Conservation (phyloP, 2,329 filamentous ascomycete genomes). For the Colletotrichum limetticola region DNA sequence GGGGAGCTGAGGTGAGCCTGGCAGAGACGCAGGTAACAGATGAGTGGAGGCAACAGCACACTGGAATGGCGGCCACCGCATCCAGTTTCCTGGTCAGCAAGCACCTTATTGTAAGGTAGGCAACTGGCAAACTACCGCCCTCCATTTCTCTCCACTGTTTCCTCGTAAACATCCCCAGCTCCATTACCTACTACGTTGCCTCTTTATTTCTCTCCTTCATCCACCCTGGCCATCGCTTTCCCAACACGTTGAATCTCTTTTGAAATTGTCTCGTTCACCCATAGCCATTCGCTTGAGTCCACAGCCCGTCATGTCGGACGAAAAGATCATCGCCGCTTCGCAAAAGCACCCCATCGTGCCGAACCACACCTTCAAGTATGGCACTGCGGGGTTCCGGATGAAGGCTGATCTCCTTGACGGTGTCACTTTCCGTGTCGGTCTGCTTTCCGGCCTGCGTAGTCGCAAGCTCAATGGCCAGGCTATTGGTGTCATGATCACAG, state of each 20-base stretch:
- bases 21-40: neutral
- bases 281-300: neutral
- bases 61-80: slow-evolving; percentile 31
- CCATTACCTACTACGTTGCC: neutral
- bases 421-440: slow-evolving; percentile 90
- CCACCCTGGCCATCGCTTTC: slow-evolving; percentile 11
- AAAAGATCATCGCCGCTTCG: slow-evolving; percentile 68
- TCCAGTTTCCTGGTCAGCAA: slow-evolving; percentile 4
- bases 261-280: neutral
- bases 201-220: slow-evolving; percentile 18
- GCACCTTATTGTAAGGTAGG: neutral
- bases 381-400: slow-evolving; percentile 76
- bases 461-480: slow-evolving; percentile 90
- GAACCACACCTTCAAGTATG: slow-evolving; percentile 70
- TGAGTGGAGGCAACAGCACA: slow-evolving; percentile 18
- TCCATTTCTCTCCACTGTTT: slow-evolving; percentile 30
- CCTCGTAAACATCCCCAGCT: slow-evolving; percentile 29
- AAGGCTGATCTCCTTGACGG: slow-evolving; percentile 85
- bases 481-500: slow-evolving; percentile 97
- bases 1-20: slow-evolving; percentile 13
- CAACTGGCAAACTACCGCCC: neutral
- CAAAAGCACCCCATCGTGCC: slow-evolving; percentile 69
- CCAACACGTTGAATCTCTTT: neutral
- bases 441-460: slow-evolving; percentile 88
- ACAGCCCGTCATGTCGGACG: slow-evolving; percentile 56